Evolutionary conservation across 202 grass and related monocot genomes (phyloP), one percentile per base, ranked within the genome.

Genomic region (Zoysia matrella): DNA sequence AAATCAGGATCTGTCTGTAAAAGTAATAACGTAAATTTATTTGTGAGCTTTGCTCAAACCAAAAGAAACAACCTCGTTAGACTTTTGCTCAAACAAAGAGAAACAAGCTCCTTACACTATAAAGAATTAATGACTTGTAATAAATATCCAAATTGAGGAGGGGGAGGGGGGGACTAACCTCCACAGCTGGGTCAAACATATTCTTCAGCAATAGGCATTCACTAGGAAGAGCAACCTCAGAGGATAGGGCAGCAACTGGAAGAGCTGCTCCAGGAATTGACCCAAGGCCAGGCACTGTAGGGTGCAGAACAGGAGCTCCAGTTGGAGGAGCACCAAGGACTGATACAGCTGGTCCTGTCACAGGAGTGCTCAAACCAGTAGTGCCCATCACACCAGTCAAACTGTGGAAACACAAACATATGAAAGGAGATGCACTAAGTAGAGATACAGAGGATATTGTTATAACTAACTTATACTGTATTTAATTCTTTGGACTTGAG

Each of bases 151-250:
- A 68, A n/a, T 9, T 18, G 1, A 16, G 69, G 78, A 15, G n/a
- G 36, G 52, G 73, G 78, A 76, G n/a, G n/a, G n/a, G n/a, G n/a
- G n/a, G n/a, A 14, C 57, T 55, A 39, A 99, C 96, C 96, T 99
- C 96, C 46, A 91, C 46, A 81, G 43, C 74, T 55, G 93, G 93
- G 85, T 99, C 96, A 70, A 99, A 99, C 96, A 99, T 99, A 79
- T 95, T 99, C 81, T 96, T 99, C 22, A 99, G 81, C 74, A 94
- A 74, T 71, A 99, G 81, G 75, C 96, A 99, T 84, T 99, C 93
- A 76, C 83, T 99, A 52, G 93, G 93, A 72, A 81, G 82, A 82
- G 84, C 73, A 51, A 41, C 52, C 57, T 84, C 86, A 80, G 86
- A 47, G 61, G 88, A 41, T 4, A 78, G 84, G 22, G 62, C 16